Conservation (phyloP, 2,329 filamentous ascomycete species). For the Daldinia sp. region DNA sequence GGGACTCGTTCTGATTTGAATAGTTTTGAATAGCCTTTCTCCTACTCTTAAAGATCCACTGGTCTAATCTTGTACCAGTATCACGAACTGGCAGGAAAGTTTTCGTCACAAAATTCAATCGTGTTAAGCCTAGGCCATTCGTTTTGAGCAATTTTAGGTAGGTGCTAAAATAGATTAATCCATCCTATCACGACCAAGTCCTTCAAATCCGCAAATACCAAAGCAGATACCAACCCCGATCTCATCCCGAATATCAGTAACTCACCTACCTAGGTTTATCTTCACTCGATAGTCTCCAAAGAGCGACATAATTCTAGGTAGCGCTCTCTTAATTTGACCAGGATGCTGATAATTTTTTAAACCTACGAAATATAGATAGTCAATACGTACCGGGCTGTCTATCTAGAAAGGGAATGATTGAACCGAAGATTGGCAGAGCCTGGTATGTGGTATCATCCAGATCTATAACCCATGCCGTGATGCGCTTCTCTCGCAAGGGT, state of each 20-base stretch:
- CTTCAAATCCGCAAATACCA: neutral
- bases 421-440: conserved; percentile 9
- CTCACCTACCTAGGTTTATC: neutral
- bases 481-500: conserved; percentile 17
- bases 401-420: neutral
- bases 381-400: neutral
- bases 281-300: neutral
- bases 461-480: conserved; percentile 14
- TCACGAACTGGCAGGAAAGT: neutral
- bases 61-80: no score
- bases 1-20: neutral
- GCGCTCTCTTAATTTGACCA: neutral
- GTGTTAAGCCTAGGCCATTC: neutral
- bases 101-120: neutral
- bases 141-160: neutral
- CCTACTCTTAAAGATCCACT: neutral
- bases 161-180: neutral
- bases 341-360: neutral
- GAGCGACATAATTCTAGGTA: neutral
- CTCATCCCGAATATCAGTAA: neutral
- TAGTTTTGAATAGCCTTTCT: neutral
- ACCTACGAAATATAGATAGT: neutral
- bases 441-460: conserved; percentile 30
- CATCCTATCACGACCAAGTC: neutral
- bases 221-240: neutral